These are phyloP conservation scores for Apiotrichum mycotoxinovorans DNA, from an alignment of 1,284 basidiomycete species.

Conservation along the genomic window DNA sequence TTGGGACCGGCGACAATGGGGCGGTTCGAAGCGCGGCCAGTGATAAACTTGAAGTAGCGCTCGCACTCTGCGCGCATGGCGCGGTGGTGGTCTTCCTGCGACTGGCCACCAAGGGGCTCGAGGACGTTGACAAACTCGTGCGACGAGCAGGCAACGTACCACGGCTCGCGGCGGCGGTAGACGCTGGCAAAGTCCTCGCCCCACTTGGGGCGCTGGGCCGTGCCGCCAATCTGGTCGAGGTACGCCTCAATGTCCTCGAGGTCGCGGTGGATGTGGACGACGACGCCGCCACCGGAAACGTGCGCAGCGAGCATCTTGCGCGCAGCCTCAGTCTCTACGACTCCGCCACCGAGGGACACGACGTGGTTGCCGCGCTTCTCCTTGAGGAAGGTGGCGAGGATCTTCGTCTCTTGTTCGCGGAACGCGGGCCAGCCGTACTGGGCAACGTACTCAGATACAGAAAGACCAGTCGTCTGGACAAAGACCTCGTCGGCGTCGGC, in stretches of 20 bases:
- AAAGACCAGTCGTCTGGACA: constrained; percentile 60
- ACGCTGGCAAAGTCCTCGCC: constrained; percentile 78
- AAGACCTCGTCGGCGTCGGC: constrained; percentile 86
- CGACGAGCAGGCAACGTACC: constrained; percentile 80
- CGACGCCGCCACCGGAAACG: constrained; percentile 59
- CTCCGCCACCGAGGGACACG: constrained; percentile 88
- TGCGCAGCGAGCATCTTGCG: constrained; percentile 69
- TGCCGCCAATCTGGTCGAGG: constrained; percentile 60
- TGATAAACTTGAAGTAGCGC: constrained; percentile 83
- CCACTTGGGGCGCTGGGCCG: constrained; percentile 75
- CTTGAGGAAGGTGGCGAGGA: constrained; percentile 62
- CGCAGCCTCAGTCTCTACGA: constrained; percentile 80
- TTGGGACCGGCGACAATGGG: constrained; percentile 49
- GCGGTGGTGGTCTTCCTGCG: constrained; percentile 35
- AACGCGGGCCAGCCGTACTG: constrained; percentile 74
- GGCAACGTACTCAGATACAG: constrained; percentile 73
- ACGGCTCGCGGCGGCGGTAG: constrained; percentile 75
- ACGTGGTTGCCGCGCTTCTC: constrained; percentile 63
- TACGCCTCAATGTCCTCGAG: constrained; percentile 70
- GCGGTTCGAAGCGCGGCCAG: constrained; percentile 67
- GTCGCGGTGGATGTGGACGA: constrained; percentile 69
- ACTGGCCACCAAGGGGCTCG: constrained; percentile 35
- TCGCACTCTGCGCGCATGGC: constrained; percentile 42
- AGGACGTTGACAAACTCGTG: constrained; percentile 76
- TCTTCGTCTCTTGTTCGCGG: constrained; percentile 60